Evolutionary conservation across 192 early-diverging fungal species (phyloP), one percentile per base, ranked within the genome.

Genomic region (Entomortierella chlamydospora): DNA sequence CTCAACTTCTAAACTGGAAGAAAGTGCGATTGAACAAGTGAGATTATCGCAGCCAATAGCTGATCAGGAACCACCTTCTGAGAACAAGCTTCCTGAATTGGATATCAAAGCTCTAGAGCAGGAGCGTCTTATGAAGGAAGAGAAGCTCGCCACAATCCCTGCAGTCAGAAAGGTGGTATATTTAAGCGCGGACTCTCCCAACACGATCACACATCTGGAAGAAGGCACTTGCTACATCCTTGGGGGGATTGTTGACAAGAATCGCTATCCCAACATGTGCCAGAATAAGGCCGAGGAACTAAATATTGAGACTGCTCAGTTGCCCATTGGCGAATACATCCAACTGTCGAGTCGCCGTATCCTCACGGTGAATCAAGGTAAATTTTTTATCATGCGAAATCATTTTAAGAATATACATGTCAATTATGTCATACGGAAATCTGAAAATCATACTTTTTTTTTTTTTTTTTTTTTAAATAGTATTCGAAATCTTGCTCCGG

Each of bases 241-340:
- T 73, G 98, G 98, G 37, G 96, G 96, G 0, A 88, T 99, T 52
- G 98, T 99, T 1, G 98, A 99, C 69, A 94, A 93, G 72, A 99
- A 99, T 68, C 83, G 97, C 42, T 57, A 30, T 45, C 65, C 90
- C 68, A 68, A 83, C 15, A 71, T 98, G 42, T 97, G 95, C 55
- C 90, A 91, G 31, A 81, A 93, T 25, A 92, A 94, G 78, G 96
- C 98, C 2, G 72, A 87, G 57, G 72, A 88, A 34, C 88, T 88
- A 59, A 93, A 93, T 29, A 90, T 97, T 22, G 72, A 81, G 0
- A 91, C 92, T 11, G 96, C 88, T 28, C 87, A 90, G 69, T 86
- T 99, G 57, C 97, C 97, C 1, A 96, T 99, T 66, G 92, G 89
- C 7, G 85, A 96, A 37, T 95, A 93, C 72, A 85, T 99, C 42